A percentile compares a stretch with the other conserved stretches of the same genome.
Conservation (phyloP, 208 protist genomes). For the Leishmania turanica region DNA sequence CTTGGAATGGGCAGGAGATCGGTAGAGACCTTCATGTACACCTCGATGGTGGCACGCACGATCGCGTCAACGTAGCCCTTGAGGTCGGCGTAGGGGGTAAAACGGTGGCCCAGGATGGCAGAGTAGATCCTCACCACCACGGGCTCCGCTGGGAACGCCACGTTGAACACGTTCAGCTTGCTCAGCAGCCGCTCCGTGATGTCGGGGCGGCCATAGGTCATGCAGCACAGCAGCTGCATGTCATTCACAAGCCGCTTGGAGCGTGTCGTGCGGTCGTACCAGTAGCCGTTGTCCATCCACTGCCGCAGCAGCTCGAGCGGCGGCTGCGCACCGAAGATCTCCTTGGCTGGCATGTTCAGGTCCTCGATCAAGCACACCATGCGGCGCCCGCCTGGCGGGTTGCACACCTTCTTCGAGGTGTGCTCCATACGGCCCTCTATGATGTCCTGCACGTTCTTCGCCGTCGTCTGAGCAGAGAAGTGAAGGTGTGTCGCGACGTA, state of each 20-base stretch:
- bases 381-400: conserved; percentile 92
- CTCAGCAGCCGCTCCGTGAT: conserved; percentile 95
- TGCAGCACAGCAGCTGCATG: conserved; percentile 97
- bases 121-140: conserved; percentile 96
- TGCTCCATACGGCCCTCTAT: conserved; percentile 97
- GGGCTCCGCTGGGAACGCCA: conserved; percentile 95
- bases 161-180: conserved; percentile 96
- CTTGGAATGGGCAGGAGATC: conserved; percentile 96
- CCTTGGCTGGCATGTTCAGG: conserved; percentile 98
- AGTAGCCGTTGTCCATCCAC: conserved; percentile 97
- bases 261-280: conserved; percentile 97
- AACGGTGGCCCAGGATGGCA: conserved; percentile 93
- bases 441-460: conserved; percentile 95
- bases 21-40: conserved; percentile 92
- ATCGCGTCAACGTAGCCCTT: conserved; percentile 91
- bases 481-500: conserved; percentile 94
- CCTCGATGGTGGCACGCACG: conserved; percentile 95
- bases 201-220: conserved; percentile 96
- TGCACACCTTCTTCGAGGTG: conserved; percentile 96
- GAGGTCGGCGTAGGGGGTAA: conserved; percentile 94
- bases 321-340: conserved; percentile 97
- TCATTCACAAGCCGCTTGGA: conserved; percentile 94
- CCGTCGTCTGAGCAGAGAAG: conserved; percentile 96
- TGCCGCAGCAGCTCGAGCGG: conserved; percentile 97
- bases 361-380: conserved; percentile 98